phyloP scores from a whole-genome alignment of 495 filamentous ascomycete species.

The Neurospora sp. region DNA sequence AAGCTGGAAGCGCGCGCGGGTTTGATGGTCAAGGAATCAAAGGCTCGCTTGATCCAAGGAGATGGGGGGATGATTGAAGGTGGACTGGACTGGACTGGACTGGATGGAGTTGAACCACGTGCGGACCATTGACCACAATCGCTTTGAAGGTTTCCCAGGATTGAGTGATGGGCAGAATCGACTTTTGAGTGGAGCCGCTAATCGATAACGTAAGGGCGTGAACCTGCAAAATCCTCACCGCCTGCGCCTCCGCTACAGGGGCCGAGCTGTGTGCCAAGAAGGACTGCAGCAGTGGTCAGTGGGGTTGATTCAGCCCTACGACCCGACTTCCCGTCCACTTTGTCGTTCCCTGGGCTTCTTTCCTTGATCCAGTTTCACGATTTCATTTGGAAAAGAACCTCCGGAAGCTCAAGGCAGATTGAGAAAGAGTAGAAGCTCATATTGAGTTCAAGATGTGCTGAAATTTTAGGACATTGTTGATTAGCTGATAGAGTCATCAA shows the following conservation, averaged over 20 bases:
- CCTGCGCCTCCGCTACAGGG: not conserved
- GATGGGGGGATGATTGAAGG: not conserved
- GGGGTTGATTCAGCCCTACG: not conserved
- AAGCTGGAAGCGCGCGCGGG: not conserved
- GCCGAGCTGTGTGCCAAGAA: not conserved
- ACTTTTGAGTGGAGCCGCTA: conserved; percentile 24
- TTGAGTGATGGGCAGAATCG: not conserved
- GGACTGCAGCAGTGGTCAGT: not conserved
- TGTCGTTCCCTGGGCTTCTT: not conserved
- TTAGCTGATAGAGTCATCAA: not conserved
- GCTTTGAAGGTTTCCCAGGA: not conserved
- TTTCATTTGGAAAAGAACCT: not conserved
- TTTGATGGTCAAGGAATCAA: too few relatives aligned
- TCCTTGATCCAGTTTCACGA: not conserved
- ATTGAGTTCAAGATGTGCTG: not conserved
- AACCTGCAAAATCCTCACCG: not conserved
- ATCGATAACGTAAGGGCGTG: not conserved
- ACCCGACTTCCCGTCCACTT: too few relatives aligned
- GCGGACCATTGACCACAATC: not conserved
- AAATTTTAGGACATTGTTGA: not conserved
- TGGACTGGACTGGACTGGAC: too few relatives aligned
- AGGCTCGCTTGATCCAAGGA: too few relatives aligned
- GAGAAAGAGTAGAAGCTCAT: too few relatives aligned
- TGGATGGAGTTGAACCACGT: not conserved
- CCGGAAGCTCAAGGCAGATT: too few relatives aligned